These are phyloP conservation scores for Cercospora canescens DNA, from an alignment of 2,329 filamentous ascomycete genomes.

Conservation along the genomic window DNA sequence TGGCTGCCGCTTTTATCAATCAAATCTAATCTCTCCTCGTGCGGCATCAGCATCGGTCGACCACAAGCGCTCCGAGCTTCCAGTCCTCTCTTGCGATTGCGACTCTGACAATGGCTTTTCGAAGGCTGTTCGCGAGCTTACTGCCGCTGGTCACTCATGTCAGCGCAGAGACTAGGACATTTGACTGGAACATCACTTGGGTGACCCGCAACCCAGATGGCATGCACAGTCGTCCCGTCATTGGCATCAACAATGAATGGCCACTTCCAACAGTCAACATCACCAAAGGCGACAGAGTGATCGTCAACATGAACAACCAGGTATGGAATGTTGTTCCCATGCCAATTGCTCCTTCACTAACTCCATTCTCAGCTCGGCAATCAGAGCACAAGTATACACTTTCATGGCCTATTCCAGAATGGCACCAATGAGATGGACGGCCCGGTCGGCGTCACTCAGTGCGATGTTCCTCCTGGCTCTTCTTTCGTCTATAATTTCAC, in stretches of 20 bases:
- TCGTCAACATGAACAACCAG: slow-evolving; percentile 69
- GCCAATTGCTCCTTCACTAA: neutral
- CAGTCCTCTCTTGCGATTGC: neutral
- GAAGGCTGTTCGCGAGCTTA: neutral
- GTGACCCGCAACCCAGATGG: slow-evolving; percentile 57
- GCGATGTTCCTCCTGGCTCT: slow-evolving; percentile 62
- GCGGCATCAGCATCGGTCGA: neutral
- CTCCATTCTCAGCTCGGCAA: slow-evolving; percentile 54
- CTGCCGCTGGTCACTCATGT: slow-evolving; percentile 15
- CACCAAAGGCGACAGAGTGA: slow-evolving; percentile 70
- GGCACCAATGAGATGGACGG: slow-evolving; percentile 76
- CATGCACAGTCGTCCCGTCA: slow-evolving; percentile 50
- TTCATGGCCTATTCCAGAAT: slow-evolving; percentile 77
- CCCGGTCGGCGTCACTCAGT: slow-evolving; percentile 66
- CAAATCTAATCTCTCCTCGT: slow-evolving; percentile 9
- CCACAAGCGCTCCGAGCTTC: neutral
- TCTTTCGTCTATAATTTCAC: slow-evolving; percentile 69
- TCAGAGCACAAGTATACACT: slow-evolving; percentile 67
- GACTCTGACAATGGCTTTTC: neutral
- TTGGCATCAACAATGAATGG: slow-evolving; percentile 73
- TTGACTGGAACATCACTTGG: slow-evolving; percentile 48
- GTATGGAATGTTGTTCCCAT: slow-evolving; percentile 13
- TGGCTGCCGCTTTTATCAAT: slow-evolving; percentile 9
- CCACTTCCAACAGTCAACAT: slow-evolving; percentile 72
- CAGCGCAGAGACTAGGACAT: slow-evolving; percentile 23